Conservation (phyloP, 2,329 filamentous ascomycete species). For the Fusarium odoratissimum region DNA sequence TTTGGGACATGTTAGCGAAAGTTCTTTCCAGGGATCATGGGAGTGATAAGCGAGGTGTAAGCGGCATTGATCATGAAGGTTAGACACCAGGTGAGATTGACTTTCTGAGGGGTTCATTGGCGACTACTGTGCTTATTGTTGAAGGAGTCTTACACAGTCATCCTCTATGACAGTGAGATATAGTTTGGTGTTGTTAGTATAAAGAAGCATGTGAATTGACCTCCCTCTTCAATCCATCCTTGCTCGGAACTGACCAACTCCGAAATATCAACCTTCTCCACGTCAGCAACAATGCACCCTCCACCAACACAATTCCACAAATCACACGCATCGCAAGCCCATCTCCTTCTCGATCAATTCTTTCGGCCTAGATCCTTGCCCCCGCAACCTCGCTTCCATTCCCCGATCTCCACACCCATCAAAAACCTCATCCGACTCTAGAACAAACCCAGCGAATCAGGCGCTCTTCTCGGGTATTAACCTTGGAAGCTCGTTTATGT, state of each 20-base stretch:
- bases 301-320: conserved; percentile 15
- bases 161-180: background rate
- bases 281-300: conserved; percentile 20
- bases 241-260: conserved; percentile 24
- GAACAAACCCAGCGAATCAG: conserved; percentile 17
- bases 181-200: background rate
- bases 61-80: background rate
- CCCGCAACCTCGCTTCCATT: conserved; percentile 36
- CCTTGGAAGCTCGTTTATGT: conserved; percentile 25
- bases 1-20: conserved; percentile 12
- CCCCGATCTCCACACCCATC: conserved; percentile 11
- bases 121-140: background rate
- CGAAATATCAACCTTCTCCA: conserved; percentile 20
- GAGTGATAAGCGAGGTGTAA: conserved; percentile 31
- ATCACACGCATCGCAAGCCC: conserved; percentile 10
- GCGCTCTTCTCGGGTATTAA: conserved; percentile 19
- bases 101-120: background rate
- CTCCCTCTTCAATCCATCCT: conserved; percentile 12
- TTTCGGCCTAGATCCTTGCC: conserved; percentile 14
- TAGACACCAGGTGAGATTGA: background rate
- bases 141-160: background rate
- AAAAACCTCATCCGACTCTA: conserved; percentile 18
- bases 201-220: background rate
- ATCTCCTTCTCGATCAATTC: conserved; percentile 27
- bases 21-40: conserved; percentile 6